phyloP scores from a whole-genome alignment of 495 filamentous ascomycete genomes.

The Neurospora cerealis region DNA sequence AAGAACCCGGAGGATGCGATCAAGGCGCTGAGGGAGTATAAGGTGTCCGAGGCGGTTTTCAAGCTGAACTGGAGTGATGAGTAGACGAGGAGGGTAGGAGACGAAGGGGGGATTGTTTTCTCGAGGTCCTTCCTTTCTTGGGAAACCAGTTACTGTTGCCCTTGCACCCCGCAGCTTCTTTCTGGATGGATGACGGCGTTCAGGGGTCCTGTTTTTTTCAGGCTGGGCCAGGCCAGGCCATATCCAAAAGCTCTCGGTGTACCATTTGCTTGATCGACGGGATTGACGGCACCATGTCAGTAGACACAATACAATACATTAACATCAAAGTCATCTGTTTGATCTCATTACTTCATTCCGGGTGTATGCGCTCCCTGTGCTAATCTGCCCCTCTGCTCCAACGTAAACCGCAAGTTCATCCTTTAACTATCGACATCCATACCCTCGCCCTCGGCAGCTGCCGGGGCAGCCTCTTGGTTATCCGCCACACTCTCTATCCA shows the following conservation, averaged over 20 bases:
- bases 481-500: slow-evolving; percentile 60
- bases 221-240: background rate
- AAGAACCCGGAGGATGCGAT: slow-evolving; percentile 60
- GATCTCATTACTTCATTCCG: background rate
- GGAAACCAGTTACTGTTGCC: background rate
- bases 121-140: background rate
- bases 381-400: background rate
- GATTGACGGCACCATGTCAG: background rate
- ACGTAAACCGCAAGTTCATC: background rate
- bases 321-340: background rate
- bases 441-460: slow-evolving; percentile 39
- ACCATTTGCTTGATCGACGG: background rate
- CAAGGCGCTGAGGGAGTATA: slow-evolving; percentile 60
- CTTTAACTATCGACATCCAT: slow-evolving; percentile 71
- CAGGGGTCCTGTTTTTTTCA: background rate
- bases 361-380: background rate
- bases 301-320: background rate
- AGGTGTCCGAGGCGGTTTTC: slow-evolving; percentile 59
- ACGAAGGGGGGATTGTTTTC: background rate
- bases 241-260: background rate
- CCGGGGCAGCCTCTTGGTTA: slow-evolving; percentile 42
- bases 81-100: slow-evolving; percentile 19
- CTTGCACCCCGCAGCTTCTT: background rate
- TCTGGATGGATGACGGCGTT: background rate
- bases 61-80: slow-evolving; percentile 74